Evolutionary conservation across 305 asterid genomes (phyloP), one percentile per base, ranked within the genome.

Genomic region (Caryopteris hybrid): DNA sequence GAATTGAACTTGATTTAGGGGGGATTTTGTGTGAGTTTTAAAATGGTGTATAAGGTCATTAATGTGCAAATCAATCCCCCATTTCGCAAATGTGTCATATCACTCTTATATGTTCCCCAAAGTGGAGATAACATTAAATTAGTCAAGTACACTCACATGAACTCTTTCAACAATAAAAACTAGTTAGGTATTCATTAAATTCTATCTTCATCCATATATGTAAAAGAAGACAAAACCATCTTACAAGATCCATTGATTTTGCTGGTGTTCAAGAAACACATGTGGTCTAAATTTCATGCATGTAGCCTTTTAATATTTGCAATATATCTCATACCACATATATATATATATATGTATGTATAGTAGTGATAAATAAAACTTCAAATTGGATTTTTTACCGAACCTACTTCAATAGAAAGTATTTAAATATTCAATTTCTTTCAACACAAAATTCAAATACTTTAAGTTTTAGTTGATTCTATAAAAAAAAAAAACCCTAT

Each of bases 101-200:
- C 84, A 70, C 31, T 75, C 71, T 64, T 72, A 48, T 45, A 77
- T 88, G 84, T 84, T 79, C 87, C 90, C 88, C 75, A 62, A 81
- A 64, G 72, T 61, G 81, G 68, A 29, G 65, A 76, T 75, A 21
- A 61, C 90, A 80, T 72, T 85, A 61, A 83, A 75, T 77, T 66
- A 64, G 74, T 70, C 78, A 78, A 61, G 70, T 68, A 76, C 78
- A 59, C 73, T 77, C 82, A 79, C 84, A 78, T 76, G 80, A 79
- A 62, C 75, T 61, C 66, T 53, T 27, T 66, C 69, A 48, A 69
- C 63, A 73, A 69, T 80, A 39, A 60, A 38, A 63, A 76, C 33
- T 74, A 4, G 83, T 80, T 86, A 51, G 80, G 75, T 71, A 38
- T 71, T 76, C 75, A 74, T 73, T 81, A 68, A 76, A 74, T 56